phyloP scores from a whole-genome alignment of 139 green algal species.

The Trebouxia sp. region DNA sequence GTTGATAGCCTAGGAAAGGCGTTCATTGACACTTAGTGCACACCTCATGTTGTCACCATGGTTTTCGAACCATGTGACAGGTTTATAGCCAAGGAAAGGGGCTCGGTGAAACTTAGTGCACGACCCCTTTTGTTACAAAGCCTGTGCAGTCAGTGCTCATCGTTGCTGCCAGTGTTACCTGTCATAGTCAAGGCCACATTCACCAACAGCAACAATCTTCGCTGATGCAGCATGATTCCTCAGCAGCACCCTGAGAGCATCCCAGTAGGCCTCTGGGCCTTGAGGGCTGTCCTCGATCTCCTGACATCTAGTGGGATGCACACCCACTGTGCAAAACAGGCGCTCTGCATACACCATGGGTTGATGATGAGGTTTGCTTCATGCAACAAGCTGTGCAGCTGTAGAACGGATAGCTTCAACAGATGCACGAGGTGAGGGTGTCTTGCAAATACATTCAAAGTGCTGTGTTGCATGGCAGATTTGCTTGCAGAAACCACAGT shows the following conservation, averaged over 20 bases:
- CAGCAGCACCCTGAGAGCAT: constrained; percentile 49
- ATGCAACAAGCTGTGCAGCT: background rate
- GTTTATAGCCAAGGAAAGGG: too few species aligned
- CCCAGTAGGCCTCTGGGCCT: constrained; percentile 57
- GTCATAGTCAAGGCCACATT: constrained; percentile 82
- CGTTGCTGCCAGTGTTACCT: too few species aligned
- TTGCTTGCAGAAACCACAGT: background rate
- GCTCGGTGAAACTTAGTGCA: too few species aligned
- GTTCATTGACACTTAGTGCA: too few species aligned
- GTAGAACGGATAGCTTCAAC: background rate
- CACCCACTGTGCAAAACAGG: constrained; percentile 82
- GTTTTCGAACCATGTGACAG: too few species aligned
- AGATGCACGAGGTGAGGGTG: too few species aligned
- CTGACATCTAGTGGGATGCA: constrained; percentile 82
- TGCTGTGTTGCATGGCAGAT: background rate
- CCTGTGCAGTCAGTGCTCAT: too few species aligned
- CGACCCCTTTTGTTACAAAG: too few species aligned
- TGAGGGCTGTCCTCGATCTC: constrained; percentile 68
- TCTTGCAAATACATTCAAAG: background rate
- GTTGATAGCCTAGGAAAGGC: too few species aligned
- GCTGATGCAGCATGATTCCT: constrained; percentile 48
- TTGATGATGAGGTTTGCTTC: background rate
- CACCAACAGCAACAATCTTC: constrained; percentile 87
- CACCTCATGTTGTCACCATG: too few species aligned
- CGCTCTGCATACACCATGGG: constrained; percentile 41